Evolutionary conservation across 176 grass and related monocot species (phyloP).

Genomic region (Aechmea fasciata): DNA sequence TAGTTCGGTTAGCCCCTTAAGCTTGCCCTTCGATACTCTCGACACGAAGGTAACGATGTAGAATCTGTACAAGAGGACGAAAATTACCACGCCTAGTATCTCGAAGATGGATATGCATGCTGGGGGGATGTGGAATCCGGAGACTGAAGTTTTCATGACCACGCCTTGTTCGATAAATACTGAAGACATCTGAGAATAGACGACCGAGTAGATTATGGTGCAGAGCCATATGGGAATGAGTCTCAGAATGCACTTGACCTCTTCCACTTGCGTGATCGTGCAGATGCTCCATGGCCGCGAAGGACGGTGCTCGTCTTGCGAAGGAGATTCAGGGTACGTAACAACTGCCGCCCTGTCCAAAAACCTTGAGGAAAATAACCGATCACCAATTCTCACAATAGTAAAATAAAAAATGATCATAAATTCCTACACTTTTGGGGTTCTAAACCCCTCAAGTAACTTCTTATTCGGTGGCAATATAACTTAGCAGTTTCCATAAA

Average conservation of each 20-base stretch:
- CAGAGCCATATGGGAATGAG: constrained; percentile 51
- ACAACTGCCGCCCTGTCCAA: constrained; percentile 46
- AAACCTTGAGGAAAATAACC: constrained; percentile 20
- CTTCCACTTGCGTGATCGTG: constrained; percentile 52
- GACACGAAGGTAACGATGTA: constrained; percentile 18
- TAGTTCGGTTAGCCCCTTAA: constrained; percentile 36
- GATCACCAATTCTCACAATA: neutral
- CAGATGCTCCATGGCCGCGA: constrained; percentile 22
- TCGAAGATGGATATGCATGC: constrained; percentile 38
- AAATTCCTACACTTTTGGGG: too few species aligned
- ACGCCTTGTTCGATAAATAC: constrained; percentile 47
- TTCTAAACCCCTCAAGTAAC: neutral
- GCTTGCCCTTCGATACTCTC: constrained; percentile 1
- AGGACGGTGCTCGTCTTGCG: constrained; percentile 1
- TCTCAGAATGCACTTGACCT: constrained; percentile 43
- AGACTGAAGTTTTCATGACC: constrained; percentile 29
- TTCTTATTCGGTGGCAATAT: neutral
- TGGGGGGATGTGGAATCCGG: constrained; percentile 20
- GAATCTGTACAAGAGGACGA: constrained; percentile 37
- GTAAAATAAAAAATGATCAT: neutral
- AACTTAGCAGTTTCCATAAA: neutral
- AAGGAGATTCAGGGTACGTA: neutral
- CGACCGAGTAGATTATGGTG: constrained; percentile 43
- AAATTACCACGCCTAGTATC: constrained; percentile 30
- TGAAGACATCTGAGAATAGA: constrained; percentile 48